Evolutionary conservation across 495 filamentous ascomycete species (phyloP).

Genomic region (Neurospora tetrasperma): DNA sequence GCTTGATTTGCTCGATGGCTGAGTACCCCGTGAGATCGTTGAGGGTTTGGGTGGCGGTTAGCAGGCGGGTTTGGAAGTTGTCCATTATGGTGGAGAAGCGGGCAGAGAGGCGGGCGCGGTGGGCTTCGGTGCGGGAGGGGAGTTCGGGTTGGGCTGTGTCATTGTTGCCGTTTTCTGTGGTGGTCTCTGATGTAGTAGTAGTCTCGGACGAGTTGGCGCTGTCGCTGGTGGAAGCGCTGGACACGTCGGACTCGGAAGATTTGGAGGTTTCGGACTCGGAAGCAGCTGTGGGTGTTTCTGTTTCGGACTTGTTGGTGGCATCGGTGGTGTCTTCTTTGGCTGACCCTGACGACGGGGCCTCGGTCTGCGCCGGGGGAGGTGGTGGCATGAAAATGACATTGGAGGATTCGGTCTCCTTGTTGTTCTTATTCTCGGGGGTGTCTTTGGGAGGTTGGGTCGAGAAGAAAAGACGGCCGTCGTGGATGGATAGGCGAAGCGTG

Average conservation of each 20-base stretch:
- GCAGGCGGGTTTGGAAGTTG: constrained; percentile 71
- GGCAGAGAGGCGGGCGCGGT: constrained; percentile 61
- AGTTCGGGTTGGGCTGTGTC: constrained; percentile 34
- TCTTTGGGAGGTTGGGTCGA: constrained; percentile 13
- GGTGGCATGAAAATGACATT: background rate
- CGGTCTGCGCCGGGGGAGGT: background rate
- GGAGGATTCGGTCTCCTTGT: background rate
- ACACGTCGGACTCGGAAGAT: background rate
- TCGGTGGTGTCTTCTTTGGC: background rate
- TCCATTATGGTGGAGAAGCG: constrained; percentile 77
- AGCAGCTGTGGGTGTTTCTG: background rate
- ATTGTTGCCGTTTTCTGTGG: background rate
- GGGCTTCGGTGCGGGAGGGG: constrained; percentile 67
- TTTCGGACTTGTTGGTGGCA: background rate
- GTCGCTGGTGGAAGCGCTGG: background rate
- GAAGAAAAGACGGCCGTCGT: constrained; percentile 7
- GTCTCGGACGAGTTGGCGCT: background rate
- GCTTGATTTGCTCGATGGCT: constrained; percentile 78
- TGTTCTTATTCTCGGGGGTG: constrained; percentile 6
- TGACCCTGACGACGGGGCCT: background rate
- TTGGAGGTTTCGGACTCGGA: background rate
- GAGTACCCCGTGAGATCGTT: constrained; percentile 94
- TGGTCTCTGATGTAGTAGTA: background rate
- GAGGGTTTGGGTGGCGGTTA: constrained; percentile 74
- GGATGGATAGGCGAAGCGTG: background rate